A percentile compares a stretch with the other conserved stretches of the same genome.
Conservation (phyloP, 164 flowering plant species). For the Malania oleifera region DNA sequence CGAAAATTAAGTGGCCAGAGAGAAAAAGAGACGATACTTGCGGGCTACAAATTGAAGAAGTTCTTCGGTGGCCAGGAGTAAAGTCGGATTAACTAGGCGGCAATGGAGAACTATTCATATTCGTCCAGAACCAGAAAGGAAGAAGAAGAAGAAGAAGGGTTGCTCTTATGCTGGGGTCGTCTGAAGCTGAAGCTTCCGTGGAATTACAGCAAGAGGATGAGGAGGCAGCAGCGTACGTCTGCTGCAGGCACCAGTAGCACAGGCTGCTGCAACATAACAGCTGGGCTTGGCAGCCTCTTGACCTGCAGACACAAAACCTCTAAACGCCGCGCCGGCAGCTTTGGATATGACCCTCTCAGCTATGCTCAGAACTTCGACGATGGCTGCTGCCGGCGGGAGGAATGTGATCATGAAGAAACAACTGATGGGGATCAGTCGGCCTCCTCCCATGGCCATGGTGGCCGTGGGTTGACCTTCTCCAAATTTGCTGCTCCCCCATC, state of each 20-base stretch:
- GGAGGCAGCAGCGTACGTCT: too few relatives aligned
- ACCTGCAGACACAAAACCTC: conserved; percentile 12
- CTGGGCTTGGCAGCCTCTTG: too few relatives aligned
- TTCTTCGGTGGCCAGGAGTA: too few relatives aligned
- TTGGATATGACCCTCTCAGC: conserved; percentile 47
- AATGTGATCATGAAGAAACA: conserved; percentile 22
- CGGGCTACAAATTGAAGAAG: too few relatives aligned
- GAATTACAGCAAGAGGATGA: conserved; percentile 12
- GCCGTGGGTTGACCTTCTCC: conserved; percentile 37
- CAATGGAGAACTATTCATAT: conserved; percentile 13
- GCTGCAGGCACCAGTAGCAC: too few relatives aligned
- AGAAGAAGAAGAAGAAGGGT: conserved; percentile 8
- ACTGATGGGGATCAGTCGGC: too few relatives aligned
- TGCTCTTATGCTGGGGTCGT: conserved; percentile 37
- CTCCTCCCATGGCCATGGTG: not conserved
- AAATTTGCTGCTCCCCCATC: conserved; percentile 32
- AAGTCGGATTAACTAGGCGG: not conserved
- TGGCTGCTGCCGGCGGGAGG: conserved; percentile 23
- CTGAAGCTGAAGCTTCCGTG: conserved; percentile 32
- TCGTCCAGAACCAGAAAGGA: conserved; percentile 4
- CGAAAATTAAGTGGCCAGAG: conserved; percentile 1
- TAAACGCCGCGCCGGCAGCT: conserved; percentile 18
- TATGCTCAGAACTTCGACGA: conserved; percentile 55
- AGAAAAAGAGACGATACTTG: not conserved
- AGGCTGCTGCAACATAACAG: conserved; percentile 7